A percentile compares a stretch with the other conserved stretches of the same genome.
phyloP scores from a whole-genome alignment of 345 rosid genomes.

The Schrenkiella parvula region DNA sequence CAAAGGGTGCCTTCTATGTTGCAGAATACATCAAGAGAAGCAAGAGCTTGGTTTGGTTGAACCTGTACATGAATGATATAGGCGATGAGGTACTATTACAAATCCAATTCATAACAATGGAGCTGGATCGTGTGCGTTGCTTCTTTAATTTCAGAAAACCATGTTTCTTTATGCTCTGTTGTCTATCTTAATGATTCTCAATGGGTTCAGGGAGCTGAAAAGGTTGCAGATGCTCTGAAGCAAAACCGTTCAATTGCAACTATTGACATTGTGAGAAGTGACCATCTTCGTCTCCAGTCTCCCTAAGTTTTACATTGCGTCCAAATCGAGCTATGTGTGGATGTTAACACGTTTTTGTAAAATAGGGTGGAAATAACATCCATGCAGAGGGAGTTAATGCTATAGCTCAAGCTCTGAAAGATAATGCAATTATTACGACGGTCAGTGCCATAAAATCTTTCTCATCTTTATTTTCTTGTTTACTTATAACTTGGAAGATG shows the following conservation, averaged over 20 bases:
- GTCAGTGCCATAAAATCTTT: constrained; percentile 41
- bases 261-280: constrained; percentile 73
- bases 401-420: constrained; percentile 73
- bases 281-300: constrained; percentile 3
- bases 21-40: constrained; percentile 83
- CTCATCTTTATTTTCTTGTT: constrained; percentile 5
- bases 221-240: constrained; percentile 83
- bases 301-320: background rate
- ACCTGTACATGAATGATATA: constrained; percentile 95
- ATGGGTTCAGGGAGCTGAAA: constrained; percentile 72
- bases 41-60: constrained; percentile 92
- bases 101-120: background rate
- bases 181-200: background rate
- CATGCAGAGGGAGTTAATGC: constrained; percentile 67
- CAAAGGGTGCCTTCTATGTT: constrained; percentile 77
- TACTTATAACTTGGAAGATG: constrained; percentile 8
- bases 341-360: background rate
- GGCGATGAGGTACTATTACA: constrained; percentile 73
- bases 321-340: background rate
- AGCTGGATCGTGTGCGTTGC: background rate
- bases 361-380: constrained; percentile 93
- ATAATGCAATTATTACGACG: constrained; percentile 63
- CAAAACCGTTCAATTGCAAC: constrained; percentile 66
- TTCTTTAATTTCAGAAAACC: background rate
- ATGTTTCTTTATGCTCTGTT: background rate